Base-by-base conservation (phyloP, 176 grass and related monocot species). In the Echinochloa phyllopogon region DNA sequence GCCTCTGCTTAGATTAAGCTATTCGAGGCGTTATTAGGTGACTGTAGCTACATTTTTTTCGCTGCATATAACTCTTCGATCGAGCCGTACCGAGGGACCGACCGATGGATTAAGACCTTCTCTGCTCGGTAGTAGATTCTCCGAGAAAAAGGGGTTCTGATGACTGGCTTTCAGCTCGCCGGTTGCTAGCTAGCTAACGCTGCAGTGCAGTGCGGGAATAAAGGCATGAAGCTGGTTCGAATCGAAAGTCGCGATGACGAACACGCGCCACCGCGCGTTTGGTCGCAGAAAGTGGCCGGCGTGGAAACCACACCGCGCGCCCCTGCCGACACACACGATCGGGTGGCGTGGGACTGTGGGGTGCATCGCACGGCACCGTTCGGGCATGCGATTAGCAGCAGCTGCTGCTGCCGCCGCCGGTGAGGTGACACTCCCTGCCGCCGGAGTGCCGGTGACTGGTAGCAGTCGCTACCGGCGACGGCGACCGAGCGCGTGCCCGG, bases 251-350 rank as follows among this genome's bases (percentile, higher is more conserved):
- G 56, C 39, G 41, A 2, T 39, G 81, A 83, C 51, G 72, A 84
- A 10, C 74, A 57, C 7, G 60, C 72, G 8, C 72, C 82, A 84
- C 82, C 82, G 53, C 29, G 29, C 15, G 82, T 76, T 44, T 67
- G 74, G 83, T 85, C 1, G 18, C 64, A 1, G 83, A 78, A 70
- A 85, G 74, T 65, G 75, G n/a, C n/a, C n/a, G n/a, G 40, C 83
- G 50, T 71, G 65, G 74, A 64, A 75, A 76, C 71, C 45, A 29
- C 45, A 15, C 43, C 41, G 65, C 17, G 33, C 52, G 12, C 6
- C 27, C n/a, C 58, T 79, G 77, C 77, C 77, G 77, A 79, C 76
- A 79, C 71, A 18, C 15, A 43, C 41, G 41, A 43, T 43, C 8
- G 5, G 41, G 9, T 16, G 11, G 37, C 10, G 13, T 8, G 38